Conservation (phyloP, 768 basidiomycete genomes). For the Boletus edulis region DNA sequence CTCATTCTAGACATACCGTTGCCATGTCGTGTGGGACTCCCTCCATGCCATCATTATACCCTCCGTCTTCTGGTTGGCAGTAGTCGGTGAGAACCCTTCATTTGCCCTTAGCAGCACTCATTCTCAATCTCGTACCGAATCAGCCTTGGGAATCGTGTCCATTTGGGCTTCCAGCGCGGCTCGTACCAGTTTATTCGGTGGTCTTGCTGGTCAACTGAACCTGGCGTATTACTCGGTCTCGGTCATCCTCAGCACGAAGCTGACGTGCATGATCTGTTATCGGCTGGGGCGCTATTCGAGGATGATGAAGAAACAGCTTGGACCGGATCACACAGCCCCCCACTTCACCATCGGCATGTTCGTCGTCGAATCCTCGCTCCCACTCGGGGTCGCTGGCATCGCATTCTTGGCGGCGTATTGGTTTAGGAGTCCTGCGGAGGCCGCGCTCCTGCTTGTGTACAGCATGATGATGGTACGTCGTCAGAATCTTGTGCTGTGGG, state of each 20-base stretch:
- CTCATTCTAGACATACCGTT: constrained; percentile 34
- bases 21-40: constrained; percentile 31
- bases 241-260: neutral
- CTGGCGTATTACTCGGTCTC: constrained; percentile 7
- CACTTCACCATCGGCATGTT: too few species aligned
- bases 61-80: constrained; percentile 10
- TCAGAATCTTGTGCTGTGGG: too few species aligned
- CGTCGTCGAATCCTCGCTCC: too few species aligned
- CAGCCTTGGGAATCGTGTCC: constrained; percentile 4
- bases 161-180: neutral
- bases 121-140: neutral
- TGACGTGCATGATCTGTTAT: too few species aligned
- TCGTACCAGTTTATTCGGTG: neutral
- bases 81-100: constrained; percentile 8
- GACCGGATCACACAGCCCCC: too few species aligned
- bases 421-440: too few species aligned
- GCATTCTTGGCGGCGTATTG: too few species aligned
- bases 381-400: too few species aligned
- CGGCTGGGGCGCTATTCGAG: too few species aligned
- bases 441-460: too few species aligned
- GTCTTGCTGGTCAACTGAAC: neutral
- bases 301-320: too few species aligned
- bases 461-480: too few species aligned
- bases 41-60: constrained; percentile 1
- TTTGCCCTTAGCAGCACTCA: neutral